phyloP scores from a whole-genome alignment of 2,329 filamentous ascomycete genomes.

The Leptosphaerulina australis region DNA sequence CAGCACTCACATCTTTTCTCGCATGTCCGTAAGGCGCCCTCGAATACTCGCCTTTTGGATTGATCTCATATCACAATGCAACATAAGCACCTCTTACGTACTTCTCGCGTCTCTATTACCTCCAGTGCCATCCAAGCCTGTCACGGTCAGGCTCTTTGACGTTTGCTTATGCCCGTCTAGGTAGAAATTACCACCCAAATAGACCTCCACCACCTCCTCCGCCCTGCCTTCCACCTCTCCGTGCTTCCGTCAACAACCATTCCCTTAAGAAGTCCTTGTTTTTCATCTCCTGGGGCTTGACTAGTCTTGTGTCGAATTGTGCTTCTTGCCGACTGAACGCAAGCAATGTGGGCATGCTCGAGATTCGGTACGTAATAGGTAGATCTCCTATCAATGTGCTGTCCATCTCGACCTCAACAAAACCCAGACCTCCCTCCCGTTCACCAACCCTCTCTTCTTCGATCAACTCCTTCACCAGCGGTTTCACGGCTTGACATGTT shows the following conservation, averaged over 20 bases:
- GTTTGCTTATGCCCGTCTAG: neutral
- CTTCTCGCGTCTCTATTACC: conserved; percentile 5
- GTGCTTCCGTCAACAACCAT: conserved; percentile 57
- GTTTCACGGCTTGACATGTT: conserved; percentile 52
- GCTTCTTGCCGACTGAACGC: conserved; percentile 58
- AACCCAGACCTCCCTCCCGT: conserved; percentile 53
- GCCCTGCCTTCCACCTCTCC: conserved; percentile 51
- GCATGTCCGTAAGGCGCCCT: no score
- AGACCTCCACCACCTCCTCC: conserved; percentile 54
- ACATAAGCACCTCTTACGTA: no score
- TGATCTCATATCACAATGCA: no score
- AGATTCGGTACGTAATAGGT: conserved; percentile 53
- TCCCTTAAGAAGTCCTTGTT: conserved; percentile 51
- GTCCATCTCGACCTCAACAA: conserved; percentile 58
- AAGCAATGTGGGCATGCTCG: conserved; percentile 56
- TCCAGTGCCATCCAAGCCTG: conserved; percentile 11
- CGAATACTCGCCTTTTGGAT: no score
- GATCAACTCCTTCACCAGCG: conserved; percentile 52
- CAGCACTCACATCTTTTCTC: no score
- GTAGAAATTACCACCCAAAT: conserved; percentile 38
- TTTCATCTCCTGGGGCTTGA: conserved; percentile 54
- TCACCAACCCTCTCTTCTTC: conserved; percentile 54
- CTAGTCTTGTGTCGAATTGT: conserved; percentile 55
- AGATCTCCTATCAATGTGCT: conserved; percentile 51
- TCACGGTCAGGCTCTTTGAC: conserved; percentile 9